phyloP scores from a whole-genome alignment of 2,329 filamentous ascomycete genomes.

The Apiospora arundinis region DNA sequence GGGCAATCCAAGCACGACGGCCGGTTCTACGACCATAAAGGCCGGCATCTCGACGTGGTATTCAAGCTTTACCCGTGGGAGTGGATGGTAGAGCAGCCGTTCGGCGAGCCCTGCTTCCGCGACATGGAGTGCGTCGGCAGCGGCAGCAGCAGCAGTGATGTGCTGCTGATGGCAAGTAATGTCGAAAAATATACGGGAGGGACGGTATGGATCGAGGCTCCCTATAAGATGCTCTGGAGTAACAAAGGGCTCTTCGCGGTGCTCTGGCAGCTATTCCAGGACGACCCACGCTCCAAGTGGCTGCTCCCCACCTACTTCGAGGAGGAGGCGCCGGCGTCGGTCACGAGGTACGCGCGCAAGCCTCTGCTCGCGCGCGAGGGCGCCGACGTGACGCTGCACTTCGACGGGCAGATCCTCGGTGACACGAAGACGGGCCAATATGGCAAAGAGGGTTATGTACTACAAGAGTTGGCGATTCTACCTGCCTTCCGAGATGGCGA shows the following conservation, averaged over 20 bases:
- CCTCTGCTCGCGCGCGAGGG: constrained; percentile 23
- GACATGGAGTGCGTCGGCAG: constrained; percentile 20
- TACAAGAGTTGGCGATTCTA: constrained; percentile 20
- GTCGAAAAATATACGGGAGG: constrained; percentile 17
- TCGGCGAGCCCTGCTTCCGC: constrained; percentile 13
- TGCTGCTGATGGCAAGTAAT: background rate
- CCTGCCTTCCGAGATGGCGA: constrained; percentile 3
- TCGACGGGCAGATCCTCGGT: background rate
- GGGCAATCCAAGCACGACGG: constrained; percentile 9
- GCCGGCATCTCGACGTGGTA: constrained; percentile 24
- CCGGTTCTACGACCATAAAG: constrained; percentile 25
- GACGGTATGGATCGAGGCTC: constrained; percentile 26
- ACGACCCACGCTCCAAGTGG: constrained; percentile 24
- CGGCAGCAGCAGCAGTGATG: background rate
- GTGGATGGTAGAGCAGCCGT: constrained; percentile 19
- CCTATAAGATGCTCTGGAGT: constrained; percentile 28
- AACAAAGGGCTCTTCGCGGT: constrained; percentile 26
- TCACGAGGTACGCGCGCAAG: constrained; percentile 20
- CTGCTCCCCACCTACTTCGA: constrained; percentile 21
- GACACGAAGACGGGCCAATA: background rate
- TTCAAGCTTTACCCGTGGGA: constrained; percentile 28
- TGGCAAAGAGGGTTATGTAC: constrained; percentile 18
- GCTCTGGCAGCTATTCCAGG: constrained; percentile 24
- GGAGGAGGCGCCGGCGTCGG: constrained; percentile 14
- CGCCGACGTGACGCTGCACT: background rate